Evolutionary conservation across 257 asterid species (phyloP).

Genomic region (Capsicum chinense): DNA sequence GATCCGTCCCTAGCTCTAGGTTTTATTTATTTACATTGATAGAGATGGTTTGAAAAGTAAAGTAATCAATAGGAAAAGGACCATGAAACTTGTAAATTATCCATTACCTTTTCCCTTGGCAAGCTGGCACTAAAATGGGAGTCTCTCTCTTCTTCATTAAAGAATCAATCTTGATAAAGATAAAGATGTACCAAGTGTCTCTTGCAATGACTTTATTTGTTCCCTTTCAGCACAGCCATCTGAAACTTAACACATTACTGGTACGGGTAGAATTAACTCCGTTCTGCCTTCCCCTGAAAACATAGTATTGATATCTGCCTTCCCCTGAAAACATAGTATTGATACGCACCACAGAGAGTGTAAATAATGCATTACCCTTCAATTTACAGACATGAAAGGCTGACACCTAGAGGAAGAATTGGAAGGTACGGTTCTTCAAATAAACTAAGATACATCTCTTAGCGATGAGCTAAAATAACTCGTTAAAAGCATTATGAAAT

Average conservation of each 20-base stretch:
- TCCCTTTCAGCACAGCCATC: neutral
- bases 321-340: neutral
- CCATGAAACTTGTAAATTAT: neutral
- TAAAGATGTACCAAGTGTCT: constrained; percentile 5
- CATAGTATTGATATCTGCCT: neutral
- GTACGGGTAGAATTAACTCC: neutral
- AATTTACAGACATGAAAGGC: constrained; percentile 2
- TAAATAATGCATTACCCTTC: neutral
- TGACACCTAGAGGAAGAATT: constrained; percentile 11
- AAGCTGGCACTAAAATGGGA: neutral
- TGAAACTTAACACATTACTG: neutral
- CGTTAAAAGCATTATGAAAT: neutral
- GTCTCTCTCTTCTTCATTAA: constrained; percentile 17
- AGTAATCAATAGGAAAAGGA: neutral
- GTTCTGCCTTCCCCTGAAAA: neutral
- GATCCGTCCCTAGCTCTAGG: neutral
- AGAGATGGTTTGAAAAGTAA: neutral
- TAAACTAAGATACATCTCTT: neutral
- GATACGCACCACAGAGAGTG: neutral
- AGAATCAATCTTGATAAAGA: neutral
- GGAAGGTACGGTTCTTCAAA: neutral
- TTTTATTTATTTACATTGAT: neutral
- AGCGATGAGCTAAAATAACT: neutral
- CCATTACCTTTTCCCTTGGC: constrained; percentile 9
- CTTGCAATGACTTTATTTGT: neutral